Evolutionary conservation across 208 protist species (phyloP).

Genomic region (Leishmania lainsoni): DNA sequence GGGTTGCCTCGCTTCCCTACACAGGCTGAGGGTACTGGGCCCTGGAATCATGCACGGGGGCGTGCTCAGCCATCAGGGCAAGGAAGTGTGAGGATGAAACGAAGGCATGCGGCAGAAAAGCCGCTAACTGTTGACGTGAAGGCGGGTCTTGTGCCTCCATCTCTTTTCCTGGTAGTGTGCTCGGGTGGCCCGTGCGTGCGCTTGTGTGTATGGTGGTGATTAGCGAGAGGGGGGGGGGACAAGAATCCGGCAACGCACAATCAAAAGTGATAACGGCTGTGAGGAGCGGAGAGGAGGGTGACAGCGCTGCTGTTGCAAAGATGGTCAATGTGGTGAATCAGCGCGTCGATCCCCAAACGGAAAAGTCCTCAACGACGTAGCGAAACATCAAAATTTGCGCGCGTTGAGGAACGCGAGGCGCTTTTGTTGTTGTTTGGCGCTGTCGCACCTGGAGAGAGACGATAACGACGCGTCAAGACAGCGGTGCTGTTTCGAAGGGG

Average conservation of each 20-base stretch:
- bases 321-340: background rate
- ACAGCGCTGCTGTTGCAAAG: background rate
- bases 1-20: background rate
- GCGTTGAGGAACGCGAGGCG: background rate
- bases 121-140: background rate
- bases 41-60: background rate
- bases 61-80: background rate
- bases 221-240: background rate
- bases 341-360: background rate
- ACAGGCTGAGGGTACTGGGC: background rate
- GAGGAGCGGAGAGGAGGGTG: background rate
- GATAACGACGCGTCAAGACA: background rate
- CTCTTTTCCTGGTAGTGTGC: background rate
- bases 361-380: background rate
- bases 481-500: background rate
- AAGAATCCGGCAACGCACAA: background rate
- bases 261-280: background rate
- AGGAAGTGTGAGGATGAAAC: background rate
- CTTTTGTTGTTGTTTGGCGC: background rate
- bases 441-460: background rate
- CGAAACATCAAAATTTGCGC: background rate
- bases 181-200: background rate
- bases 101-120: too few relatives aligned
- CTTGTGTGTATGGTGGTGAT: background rate
- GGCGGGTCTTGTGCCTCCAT: background rate